Evolutionary conservation across 305 asterid species (phyloP).

Genomic region (Plantago lanceolata): DNA sequence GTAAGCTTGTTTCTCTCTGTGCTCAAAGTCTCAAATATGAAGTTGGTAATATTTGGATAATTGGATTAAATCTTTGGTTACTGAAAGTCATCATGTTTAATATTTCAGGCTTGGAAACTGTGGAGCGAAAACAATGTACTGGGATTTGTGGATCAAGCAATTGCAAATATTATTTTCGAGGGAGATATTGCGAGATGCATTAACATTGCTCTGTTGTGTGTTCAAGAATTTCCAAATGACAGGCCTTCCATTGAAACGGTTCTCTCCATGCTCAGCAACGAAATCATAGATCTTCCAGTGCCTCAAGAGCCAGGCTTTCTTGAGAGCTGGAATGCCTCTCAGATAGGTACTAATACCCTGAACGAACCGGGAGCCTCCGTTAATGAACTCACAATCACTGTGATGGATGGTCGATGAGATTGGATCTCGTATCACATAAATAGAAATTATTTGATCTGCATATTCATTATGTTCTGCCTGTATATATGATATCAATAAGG

Average conservation of each 20-base stretch:
- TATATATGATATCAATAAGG: no score
- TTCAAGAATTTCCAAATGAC: conserved; percentile 40
- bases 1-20: not conserved
- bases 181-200: conserved; percentile 35
- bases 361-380: conserved; percentile 23
- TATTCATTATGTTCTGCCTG: no score
- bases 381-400: conserved; percentile 29
- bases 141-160: conserved; percentile 27
- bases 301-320: conserved; percentile 35
- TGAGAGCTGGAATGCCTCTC: conserved; percentile 31
- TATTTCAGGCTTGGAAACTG: conserved; percentile 41
- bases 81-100: not conserved
- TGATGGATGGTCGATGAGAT: conserved; percentile 17
- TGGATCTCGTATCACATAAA: not conserved
- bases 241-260: conserved; percentile 32
- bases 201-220: conserved; percentile 43
- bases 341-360: conserved; percentile 3
- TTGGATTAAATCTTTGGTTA: not conserved
- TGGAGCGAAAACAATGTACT: conserved; percentile 34
- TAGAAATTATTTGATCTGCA: no score
- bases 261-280: conserved; percentile 36
- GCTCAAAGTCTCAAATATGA: not conserved
- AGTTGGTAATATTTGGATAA: not conserved
- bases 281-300: conserved; percentile 26
- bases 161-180: not conserved